Evolutionary conservation across 345 rosid genomes (phyloP).

Genomic region (Gossypium anomalum): DNA sequence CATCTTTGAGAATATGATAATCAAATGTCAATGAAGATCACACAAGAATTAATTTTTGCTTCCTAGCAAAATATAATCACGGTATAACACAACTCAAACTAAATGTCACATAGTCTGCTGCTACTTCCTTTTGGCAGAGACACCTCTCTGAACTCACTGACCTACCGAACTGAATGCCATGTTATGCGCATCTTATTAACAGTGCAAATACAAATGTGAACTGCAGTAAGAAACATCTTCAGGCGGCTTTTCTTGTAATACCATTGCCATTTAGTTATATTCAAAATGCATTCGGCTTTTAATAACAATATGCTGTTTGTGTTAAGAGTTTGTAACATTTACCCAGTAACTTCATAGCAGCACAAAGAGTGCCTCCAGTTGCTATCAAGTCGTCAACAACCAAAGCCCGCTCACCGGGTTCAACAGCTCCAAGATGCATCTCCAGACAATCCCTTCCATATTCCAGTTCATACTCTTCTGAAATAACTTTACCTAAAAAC

Average conservation of each 20-base stretch:
- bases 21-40: background rate
- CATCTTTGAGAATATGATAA: background rate
- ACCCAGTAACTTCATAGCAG: slow-evolving; percentile 93
- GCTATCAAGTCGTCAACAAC: slow-evolving; percentile 92
- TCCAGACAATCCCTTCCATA: slow-evolving; percentile 86
- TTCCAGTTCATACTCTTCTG: slow-evolving; percentile 78
- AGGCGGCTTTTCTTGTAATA: background rate
- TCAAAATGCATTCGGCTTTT: background rate
- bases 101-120: background rate
- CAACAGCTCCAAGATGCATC: slow-evolving; percentile 92
- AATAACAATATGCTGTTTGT: background rate
- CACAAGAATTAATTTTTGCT: background rate
- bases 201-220: background rate
- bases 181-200: background rate
- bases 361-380: slow-evolving; percentile 93
- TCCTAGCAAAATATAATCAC: background rate
- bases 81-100: background rate
- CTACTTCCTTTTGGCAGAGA: background rate
- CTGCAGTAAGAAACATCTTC: background rate
- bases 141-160: background rate
- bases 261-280: background rate
- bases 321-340: slow-evolving; percentile 12
- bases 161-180: background rate
- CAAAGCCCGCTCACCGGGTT: slow-evolving; percentile 67
- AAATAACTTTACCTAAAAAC: slow-evolving; percentile 68